phyloP scores from a whole-genome alignment of 1,284 basidiomycete genomes.

The Moniliophthora roreri region DNA sequence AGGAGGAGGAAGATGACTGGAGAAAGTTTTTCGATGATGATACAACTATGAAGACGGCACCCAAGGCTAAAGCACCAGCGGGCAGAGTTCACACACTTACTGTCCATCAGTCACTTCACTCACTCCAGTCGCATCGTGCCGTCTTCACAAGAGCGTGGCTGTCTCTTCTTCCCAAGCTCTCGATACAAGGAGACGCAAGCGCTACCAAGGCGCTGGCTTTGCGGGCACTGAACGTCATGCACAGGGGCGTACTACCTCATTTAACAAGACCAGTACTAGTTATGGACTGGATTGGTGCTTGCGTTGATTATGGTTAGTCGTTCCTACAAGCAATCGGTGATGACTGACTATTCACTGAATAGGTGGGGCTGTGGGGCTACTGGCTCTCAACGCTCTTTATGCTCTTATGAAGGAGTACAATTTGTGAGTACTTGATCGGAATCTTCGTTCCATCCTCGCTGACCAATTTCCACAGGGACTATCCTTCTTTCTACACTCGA shows the following conservation, averaged over 20 bases:
- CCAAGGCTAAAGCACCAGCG: constrained; percentile 33
- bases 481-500: constrained; percentile 94
- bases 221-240: constrained; percentile 77
- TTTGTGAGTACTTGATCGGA: constrained; percentile 55
- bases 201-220: constrained; percentile 48
- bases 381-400: constrained; percentile 92
- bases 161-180: constrained; percentile 62
- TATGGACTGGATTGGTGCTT: constrained; percentile 93
- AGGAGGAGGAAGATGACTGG: constrained; percentile 74
- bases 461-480: constrained; percentile 61
- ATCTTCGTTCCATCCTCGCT: neutral
- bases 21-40: constrained; percentile 78
- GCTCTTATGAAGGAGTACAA: constrained; percentile 93
- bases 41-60: constrained; percentile 32
- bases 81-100: constrained; percentile 63
- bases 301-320: constrained; percentile 76
- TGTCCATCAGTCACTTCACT: constrained; percentile 74
- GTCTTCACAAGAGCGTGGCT: constrained; percentile 83
- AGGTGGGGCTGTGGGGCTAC: constrained; percentile 86
- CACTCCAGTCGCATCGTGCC: constrained; percentile 70
- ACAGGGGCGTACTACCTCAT: constrained; percentile 84
- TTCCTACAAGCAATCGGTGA: neutral
- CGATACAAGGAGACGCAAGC: constrained; percentile 33
- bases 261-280: constrained; percentile 78
- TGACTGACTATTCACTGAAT: neutral